phyloP scores from a whole-genome alignment of 2,329 filamentous ascomycete species.

The Epichloe sp. region DNA sequence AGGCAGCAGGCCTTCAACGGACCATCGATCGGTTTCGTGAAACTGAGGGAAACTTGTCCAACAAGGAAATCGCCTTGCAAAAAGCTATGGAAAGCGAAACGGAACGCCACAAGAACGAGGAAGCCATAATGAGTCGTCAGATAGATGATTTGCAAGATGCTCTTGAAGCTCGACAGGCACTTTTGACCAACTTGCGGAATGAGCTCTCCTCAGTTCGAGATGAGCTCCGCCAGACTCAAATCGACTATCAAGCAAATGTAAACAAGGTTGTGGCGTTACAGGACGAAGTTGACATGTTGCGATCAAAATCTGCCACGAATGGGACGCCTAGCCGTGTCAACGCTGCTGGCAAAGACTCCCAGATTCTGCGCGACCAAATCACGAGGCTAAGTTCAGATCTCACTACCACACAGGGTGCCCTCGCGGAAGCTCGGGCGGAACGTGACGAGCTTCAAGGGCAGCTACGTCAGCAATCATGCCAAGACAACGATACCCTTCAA shows the following conservation, averaged over 20 bases:
- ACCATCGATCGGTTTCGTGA: constrained; percentile 59
- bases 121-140: constrained; percentile 56
- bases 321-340: constrained; percentile 30
- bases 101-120: constrained; percentile 58
- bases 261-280: constrained; percentile 57
- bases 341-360: constrained; percentile 45
- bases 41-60: constrained; percentile 51
- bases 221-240: constrained; percentile 54
- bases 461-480: constrained; percentile 39
- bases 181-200: constrained; percentile 49
- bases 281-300: constrained; percentile 64
- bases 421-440: constrained; percentile 48
- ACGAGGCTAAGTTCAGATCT: constrained; percentile 46
- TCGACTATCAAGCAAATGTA: constrained; percentile 46
- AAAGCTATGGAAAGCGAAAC: constrained; percentile 57
- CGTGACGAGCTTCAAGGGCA: constrained; percentile 53
- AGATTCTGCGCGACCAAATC: constrained; percentile 50
- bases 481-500: constrained; percentile 44
- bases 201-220: constrained; percentile 56
- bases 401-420: constrained; percentile 40
- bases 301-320: constrained; percentile 20
- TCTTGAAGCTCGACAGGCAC: constrained; percentile 51
- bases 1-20: constrained; percentile 52
- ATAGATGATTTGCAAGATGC: constrained; percentile 63
- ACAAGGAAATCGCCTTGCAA: constrained; percentile 54